Base-by-base conservation (phyloP, 164 flowering plant species). In the Sedum album region DNA sequence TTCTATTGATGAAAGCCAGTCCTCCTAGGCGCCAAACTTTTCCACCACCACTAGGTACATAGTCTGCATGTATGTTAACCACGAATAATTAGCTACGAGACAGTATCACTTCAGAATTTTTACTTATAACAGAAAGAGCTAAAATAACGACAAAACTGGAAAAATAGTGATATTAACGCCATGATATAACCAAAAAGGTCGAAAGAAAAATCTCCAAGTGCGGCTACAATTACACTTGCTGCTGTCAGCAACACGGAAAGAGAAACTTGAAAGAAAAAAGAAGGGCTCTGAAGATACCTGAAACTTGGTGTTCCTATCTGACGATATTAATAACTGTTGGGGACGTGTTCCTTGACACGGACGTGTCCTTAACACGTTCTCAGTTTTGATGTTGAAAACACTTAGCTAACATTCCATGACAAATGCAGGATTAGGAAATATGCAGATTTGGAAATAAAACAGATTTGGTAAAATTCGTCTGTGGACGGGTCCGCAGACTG, bases 11-110 rank as follows among this genome's bases (percentile, higher is more conserved):
- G 99, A 88, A 75, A 92, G 98, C 68, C 98, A 96, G 77, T 90
- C 97, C 78, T 95, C 97, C n/a, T n/a, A n/a, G 31, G 93, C 97
- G 75, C 99, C 97, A 71, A 97, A 92, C 70, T 79, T 90, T 83
- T 94, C 97, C 70, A 94, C 99, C 74, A 94, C 77, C 17, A 94
- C 93, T 69, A 94, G 88, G 83, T 94, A 94, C 96, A 92, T 94
- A 51, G 97, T 94, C 99, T 94, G 83, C 76, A 82, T 17, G 68
- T 67, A n/a, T 15, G 26, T 26, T 33, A 31, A 41, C 49, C 30
- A 28, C 5, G 41, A 17, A 31, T 44, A 13, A 26, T 6, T 38
- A 46, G 13, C 23, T 21, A 26, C 23, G 10, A 67, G 26, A 41
- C 11, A 31, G 39, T 33, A 62, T 69, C 66, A n/a, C 7, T 30